Evolutionary conservation across 225 moss, liverwort and hornwort species (phyloP).

Genomic region (Physcomitrium patens): DNA sequence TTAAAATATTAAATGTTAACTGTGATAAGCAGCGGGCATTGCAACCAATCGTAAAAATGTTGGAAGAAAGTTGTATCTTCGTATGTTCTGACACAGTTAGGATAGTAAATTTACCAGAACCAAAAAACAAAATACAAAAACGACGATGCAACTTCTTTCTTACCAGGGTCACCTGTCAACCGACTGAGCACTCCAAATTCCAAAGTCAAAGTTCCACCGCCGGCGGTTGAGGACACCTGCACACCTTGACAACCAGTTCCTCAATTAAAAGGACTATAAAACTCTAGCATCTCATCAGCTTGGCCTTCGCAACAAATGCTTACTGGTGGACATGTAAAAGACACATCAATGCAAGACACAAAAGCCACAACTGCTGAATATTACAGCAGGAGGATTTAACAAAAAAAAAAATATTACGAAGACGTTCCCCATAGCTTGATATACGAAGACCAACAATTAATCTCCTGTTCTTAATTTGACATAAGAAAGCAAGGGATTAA

Average conservation of each 20-base stretch:
- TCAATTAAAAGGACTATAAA: constrained; percentile 21
- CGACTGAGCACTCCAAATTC: constrained; percentile 96
- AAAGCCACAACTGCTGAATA: constrained; percentile 1
- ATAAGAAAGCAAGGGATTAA: constrained; percentile 58
- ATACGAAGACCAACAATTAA: background rate
- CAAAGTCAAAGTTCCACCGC: constrained; percentile 93
- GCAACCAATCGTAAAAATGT: constrained; percentile 6
- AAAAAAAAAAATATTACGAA: too few species aligned
- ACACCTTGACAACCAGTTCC: constrained; percentile 21
- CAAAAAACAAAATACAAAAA: too few species aligned
- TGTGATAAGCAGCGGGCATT: background rate
- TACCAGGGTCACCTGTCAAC: constrained; percentile 87
- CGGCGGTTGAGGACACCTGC: constrained; percentile 95
- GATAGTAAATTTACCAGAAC: too few species aligned
- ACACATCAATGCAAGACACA: constrained; percentile 6
- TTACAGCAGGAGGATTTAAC: too few species aligned
- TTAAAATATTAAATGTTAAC: background rate
- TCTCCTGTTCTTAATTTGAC: constrained; percentile 22
- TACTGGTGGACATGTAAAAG: constrained; percentile 9
- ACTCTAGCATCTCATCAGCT: background rate
- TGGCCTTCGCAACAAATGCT: constrained; percentile 13
- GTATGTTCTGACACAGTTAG: too few species aligned
- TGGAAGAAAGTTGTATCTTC: background rate
- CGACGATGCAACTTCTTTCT: background rate
- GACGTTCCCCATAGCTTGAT: too few species aligned